These are phyloP conservation scores for Camelina hispida DNA, from an alignment of 345 rosid species.

Conservation along the genomic window DNA sequence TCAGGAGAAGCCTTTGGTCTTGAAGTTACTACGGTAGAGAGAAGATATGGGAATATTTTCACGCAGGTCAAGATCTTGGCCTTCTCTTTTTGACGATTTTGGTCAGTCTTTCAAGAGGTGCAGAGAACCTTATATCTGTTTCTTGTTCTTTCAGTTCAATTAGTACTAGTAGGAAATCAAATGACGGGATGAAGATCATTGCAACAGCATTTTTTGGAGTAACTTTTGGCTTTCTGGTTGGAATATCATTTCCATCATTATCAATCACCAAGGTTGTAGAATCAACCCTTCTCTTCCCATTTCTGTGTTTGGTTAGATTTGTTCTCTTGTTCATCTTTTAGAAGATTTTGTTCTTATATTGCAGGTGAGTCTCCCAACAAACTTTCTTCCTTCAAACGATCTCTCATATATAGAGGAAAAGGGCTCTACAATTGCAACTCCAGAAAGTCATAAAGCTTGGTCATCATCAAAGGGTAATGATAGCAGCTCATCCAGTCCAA, in stretches of 20 bases:
- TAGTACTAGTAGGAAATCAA: constrained; percentile 55
- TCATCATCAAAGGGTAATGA: constrained; percentile 46
- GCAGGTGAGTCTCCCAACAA: constrained; percentile 71
- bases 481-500: constrained; percentile 43
- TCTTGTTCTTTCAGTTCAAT: constrained; percentile 52
- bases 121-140: constrained; percentile 18
- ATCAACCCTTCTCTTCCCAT: constrained; percentile 8
- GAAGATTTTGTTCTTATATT: constrained; percentile 13
- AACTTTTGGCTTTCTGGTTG: constrained; percentile 76
- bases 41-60: constrained; percentile 61
- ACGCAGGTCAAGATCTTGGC: constrained; percentile 59
- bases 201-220: constrained; percentile 72
- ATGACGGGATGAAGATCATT: constrained; percentile 73
- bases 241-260: constrained; percentile 75
- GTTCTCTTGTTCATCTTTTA: constrained; percentile 1
- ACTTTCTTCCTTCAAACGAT: constrained; percentile 57
- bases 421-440: constrained; percentile 49
- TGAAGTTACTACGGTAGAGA: constrained; percentile 26
- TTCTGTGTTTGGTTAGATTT: constrained; percentile 13
- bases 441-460: constrained; percentile 48
- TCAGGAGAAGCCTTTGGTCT: constrained; percentile 29
- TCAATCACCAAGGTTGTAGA: constrained; percentile 69
- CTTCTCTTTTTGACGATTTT: constrained; percentile 16
- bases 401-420: constrained; percentile 52
- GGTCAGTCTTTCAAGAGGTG: constrained; percentile 8